Evolutionary conservation across 78 protist species (phyloP).

Genomic region (Dictyostelium capitatum): DNA sequence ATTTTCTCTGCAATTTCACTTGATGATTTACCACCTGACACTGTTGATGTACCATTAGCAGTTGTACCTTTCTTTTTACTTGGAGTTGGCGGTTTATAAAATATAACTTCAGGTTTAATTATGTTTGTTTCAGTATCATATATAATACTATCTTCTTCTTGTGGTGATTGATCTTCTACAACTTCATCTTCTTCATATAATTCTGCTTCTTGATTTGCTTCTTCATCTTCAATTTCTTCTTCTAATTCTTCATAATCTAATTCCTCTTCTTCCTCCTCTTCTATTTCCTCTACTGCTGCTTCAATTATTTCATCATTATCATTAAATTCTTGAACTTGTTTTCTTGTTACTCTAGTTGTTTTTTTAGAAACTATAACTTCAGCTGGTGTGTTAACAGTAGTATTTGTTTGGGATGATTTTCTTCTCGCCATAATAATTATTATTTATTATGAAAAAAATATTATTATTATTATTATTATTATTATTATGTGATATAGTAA

Average conservation of each 20-base stretch:
- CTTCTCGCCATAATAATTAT: not conserved
- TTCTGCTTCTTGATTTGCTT: not conserved
- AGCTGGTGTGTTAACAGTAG: not conserved
- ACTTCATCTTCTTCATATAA: not conserved
- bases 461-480: too few species aligned
- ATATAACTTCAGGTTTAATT: conserved; percentile 11
- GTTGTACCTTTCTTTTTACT: not conserved
- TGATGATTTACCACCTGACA: conserved; percentile 6
- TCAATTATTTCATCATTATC: not conserved
- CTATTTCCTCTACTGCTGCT: not conserved
- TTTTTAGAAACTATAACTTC: not conserved
- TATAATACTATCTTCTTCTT: not conserved
- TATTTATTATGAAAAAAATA: not conserved
- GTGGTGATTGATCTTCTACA: not conserved
- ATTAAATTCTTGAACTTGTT: not conserved
- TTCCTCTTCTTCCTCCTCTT: not conserved
- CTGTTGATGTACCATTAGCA: not conserved
- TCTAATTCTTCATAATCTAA: not conserved
- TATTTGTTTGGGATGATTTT: too few species aligned
- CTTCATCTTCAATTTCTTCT: not conserved
- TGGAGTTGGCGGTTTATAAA: conserved; percentile 30
- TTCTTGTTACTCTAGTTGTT: not conserved
- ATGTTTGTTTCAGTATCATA: not conserved
- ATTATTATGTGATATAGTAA: too few species aligned
- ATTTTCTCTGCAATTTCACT: not conserved